Conservation (phyloP, 139 green algal species). For the Spirogloea muscicola region DNA sequence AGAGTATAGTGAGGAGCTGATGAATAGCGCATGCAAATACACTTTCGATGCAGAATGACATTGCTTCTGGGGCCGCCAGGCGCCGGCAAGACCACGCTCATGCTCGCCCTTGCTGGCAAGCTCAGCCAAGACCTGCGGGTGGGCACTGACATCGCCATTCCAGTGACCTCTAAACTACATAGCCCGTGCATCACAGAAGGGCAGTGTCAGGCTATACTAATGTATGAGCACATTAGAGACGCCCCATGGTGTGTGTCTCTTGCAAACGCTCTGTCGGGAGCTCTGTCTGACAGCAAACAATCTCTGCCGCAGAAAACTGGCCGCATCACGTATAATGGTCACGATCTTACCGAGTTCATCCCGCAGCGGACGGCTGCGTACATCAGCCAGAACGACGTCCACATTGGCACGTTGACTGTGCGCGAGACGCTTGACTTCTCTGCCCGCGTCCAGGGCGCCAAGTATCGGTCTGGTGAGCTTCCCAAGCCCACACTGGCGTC, state of each 20-base stretch:
- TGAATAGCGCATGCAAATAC: no score
- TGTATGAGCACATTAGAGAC: no score
- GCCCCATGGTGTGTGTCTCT: no score
- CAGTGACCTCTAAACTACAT: no score
- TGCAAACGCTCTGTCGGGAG: no score
- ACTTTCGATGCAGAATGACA: slow-evolving; percentile 24
- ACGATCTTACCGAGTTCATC: slow-evolving; percentile 25
- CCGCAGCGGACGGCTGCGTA: slow-evolving; percentile 37
- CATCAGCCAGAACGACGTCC: slow-evolving; percentile 36
- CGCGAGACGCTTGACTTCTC: slow-evolving; percentile 45
- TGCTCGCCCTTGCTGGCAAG: slow-evolving; percentile 7
- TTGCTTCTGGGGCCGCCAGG: slow-evolving; percentile 30
- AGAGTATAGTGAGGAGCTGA: no score
- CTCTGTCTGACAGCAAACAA: no score
- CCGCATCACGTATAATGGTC: slow-evolving; percentile 33
- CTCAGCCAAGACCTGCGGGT: slow-evolving; percentile 4
- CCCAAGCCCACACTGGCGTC: no score
- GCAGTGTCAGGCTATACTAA: no score
- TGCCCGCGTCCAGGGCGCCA: slow-evolving; percentile 27
- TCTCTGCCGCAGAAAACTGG: no score
- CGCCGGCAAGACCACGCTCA: slow-evolving; percentile 28
- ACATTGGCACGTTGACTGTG: slow-evolving; percentile 47
- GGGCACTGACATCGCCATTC: not conserved
- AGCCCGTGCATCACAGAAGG: no score
- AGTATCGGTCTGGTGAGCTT: slow-evolving; percentile 6